These are phyloP conservation scores for Pleoardoris graminearum DNA, from an alignment of 2,329 filamentous ascomycete genomes.

Conservation along the genomic window DNA sequence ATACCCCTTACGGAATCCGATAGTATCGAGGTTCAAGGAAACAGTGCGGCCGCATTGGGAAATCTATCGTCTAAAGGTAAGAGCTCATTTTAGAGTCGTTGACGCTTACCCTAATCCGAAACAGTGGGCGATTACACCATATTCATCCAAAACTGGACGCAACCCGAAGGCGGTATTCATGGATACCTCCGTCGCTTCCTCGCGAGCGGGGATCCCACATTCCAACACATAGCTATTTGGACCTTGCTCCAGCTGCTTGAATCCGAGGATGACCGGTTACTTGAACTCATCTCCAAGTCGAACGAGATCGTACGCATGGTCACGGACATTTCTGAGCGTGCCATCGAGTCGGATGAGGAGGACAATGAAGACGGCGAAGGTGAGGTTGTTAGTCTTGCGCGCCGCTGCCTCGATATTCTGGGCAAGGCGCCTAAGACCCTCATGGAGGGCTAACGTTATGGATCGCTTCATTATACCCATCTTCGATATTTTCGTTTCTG, in stretches of 20 bases:
- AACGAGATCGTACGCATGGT: slow-evolving; percentile 93
- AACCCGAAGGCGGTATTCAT: slow-evolving; percentile 91
- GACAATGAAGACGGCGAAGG: slow-evolving; percentile 88
- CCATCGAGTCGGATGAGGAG: slow-evolving; percentile 83
- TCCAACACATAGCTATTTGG: slow-evolving; percentile 99
- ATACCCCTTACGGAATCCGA: slow-evolving; percentile 94
- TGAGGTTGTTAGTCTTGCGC: slow-evolving; percentile 88
- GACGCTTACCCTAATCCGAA: slow-evolving; percentile 28
- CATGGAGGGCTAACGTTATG: slow-evolving; percentile 68
- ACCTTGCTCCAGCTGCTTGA: slow-evolving; percentile 93
- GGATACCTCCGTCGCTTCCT: slow-evolving; percentile 93
- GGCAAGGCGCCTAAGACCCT: slow-evolving; percentile 78
- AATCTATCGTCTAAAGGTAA: slow-evolving; percentile 96
- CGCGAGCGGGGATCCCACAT: slow-evolving; percentile 90
- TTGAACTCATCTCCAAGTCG: slow-evolving; percentile 84
- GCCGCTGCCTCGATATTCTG: slow-evolving; percentile 84
- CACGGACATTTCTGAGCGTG: slow-evolving; percentile 84
- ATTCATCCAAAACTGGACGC: slow-evolving; percentile 91
- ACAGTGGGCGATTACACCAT: slow-evolving; percentile 94
- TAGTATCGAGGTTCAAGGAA: slow-evolving; percentile 97
- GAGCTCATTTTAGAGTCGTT: slow-evolving; percentile 20
- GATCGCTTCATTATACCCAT: slow-evolving; percentile 27
- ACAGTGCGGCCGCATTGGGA: slow-evolving; percentile 92
- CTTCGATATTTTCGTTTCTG: slow-evolving; percentile 25
- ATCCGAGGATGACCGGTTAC: slow-evolving; percentile 88